Evolutionary conservation across 805 yeast genomes (phyloP).

Genomic region (Geotrichum ghanense): DNA sequence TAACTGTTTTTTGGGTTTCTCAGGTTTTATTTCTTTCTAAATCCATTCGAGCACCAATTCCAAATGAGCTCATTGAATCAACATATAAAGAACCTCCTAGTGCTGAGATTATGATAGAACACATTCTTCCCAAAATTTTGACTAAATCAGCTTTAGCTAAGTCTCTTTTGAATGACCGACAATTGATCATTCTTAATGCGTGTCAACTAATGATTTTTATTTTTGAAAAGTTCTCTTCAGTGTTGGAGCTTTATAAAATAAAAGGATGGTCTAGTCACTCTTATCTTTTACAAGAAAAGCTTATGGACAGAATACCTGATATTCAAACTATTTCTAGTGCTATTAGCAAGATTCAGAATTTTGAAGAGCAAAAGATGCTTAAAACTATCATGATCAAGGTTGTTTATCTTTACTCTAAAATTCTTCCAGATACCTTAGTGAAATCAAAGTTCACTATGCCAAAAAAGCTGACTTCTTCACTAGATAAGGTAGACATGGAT

Average conservation of each 20-base stretch:
- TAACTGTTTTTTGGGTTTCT: slow-evolving; percentile 76
- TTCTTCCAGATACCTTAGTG: slow-evolving; percentile 1
- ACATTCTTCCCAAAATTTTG: slow-evolving; percentile 53
- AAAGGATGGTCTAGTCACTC: slow-evolving; percentile 32
- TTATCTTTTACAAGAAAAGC: slow-evolving; percentile 25
- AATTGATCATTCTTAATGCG: slow-evolving; percentile 50
- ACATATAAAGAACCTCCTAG: neutral
- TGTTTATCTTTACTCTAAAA: neutral
- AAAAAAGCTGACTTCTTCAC: slow-evolving; percentile 5
- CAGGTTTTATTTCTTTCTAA: slow-evolving; percentile 51
- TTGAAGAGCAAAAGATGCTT: neutral
- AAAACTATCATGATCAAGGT: neutral
- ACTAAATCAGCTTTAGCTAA: slow-evolving; percentile 46
- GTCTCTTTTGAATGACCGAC: slow-evolving; percentile 39
- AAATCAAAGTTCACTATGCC: slow-evolving; percentile 5
- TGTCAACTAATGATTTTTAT: slow-evolving; percentile 46
- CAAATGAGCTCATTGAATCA: slow-evolving; percentile 30
- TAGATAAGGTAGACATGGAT: slow-evolving; percentile 6
- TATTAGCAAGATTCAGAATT: neutral
- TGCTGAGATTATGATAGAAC: slow-evolving; percentile 28
- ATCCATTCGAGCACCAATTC: slow-evolving; percentile 47
- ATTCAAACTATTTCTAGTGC: slow-evolving; percentile 12
- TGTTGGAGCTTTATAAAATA: slow-evolving; percentile 28
- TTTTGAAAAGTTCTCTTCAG: slow-evolving; percentile 40
- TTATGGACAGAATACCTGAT: slow-evolving; percentile 27